Base-by-base conservation (phyloP, 495 filamentous ascomycete genomes). In the Penicillium odoratum region DNA sequence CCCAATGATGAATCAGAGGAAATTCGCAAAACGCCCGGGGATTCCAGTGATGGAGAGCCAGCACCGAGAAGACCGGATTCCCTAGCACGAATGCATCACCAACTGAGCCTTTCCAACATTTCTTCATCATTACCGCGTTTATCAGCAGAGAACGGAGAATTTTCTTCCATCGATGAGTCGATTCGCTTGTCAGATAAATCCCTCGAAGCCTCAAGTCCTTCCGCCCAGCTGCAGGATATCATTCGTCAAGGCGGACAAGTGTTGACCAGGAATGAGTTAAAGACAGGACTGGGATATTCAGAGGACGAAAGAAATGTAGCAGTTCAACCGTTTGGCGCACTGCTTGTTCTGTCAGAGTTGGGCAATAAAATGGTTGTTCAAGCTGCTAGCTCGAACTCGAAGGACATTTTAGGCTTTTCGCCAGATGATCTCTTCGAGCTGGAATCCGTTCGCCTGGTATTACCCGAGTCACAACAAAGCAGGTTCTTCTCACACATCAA, bases 301-400 rank as follows among this genome's bases (percentile, higher is more conserved):
- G 57, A 65, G 34, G 72, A 72, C 43, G 62, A 62, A 7, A 53
- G 29, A 0, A 53, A 34, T 6, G 67, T 67, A 21, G 84, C 87
- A 43, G 77, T 94, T 3, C 91, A 96, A 59, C 69, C 79, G 0
- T 96, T 94, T 67, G 92, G 92, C 3, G 73, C 88, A 16, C 73
- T 96, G 11, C 59, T 97, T 10, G 92, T 87, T 5, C 62, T 96
- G 10, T 78, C 80, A 51, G 77, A 85, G 44, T 65, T 74, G 3
- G 84, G 85, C 45, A 85, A 84, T 11, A 79, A 78, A 21, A 77
- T 93, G 5, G 59, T 75, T 15, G 89, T 93, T 9, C 81, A 89
- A 58, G 78, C 89, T 42, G 91, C 83, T 34, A 96, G 92, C 77
- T 89, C 91, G 72, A 97, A 97, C 63, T 88, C 89, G 0, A 75